These are phyloP conservation scores for Triticum aestivum DNA, from an alignment of 176 grass and related monocot genomes.

Conservation along the genomic window IWGSC_CS_RefSeq_v2.1 NC_057799.1:77261664-77262163, in stretches of 20 bases:
- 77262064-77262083: not conserved
- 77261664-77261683: conserved; percentile 84
- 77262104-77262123: conserved; percentile 27
- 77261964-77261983: conserved; percentile 61
- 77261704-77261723: conserved; percentile 52
- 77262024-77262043: no score
- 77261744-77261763: conserved; percentile 81
- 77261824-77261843: conserved; percentile 91
- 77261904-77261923: conserved; percentile 80
- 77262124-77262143: conserved; percentile 77
- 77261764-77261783: conserved; percentile 91
- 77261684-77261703: conserved; percentile 74
- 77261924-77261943: conserved; percentile 76
- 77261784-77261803: conserved; percentile 65
- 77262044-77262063: no score
- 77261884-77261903: conserved; percentile 61
- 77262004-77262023: no score
- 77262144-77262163: conserved; percentile 80
- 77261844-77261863: conserved; percentile 59
- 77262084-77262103: conserved; percentile 20
- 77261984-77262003: not conserved
- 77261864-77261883: conserved; percentile 67
- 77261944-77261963: conserved; percentile 60
- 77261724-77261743: conserved; percentile 74
- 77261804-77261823: conserved; percentile 81